Base-by-base conservation (phyloP, 2,329 filamentous ascomycete species). In the Hymenotorrendiella dingleyae region DNA sequence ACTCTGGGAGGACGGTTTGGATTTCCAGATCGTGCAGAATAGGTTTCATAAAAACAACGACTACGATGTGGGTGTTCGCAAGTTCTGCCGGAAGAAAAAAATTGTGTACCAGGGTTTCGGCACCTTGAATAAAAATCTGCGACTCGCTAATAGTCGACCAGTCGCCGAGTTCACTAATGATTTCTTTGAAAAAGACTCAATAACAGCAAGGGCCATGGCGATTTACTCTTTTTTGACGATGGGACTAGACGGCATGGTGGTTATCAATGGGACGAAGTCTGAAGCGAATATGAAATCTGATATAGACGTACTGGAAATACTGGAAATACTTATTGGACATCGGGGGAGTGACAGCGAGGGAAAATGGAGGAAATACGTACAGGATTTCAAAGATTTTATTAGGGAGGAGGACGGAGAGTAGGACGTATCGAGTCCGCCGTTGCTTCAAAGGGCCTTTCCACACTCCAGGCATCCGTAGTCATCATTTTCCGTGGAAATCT, bases 21-120 rank as follows among this genome's bases (percentile, higher is more conserved):
- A 34, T n/a, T 10, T 10, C 10, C 11, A 34, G 20, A 22, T 89
- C 2, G 80, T 90, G 4, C 86, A 93, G 64, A 91, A 93, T 57
- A 74, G 84, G 2, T 87, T 93, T 63, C 76, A 82, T 56, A 62
- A 66, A 2, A 63, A 66, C 2, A 83, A 78, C 0, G 57, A 60
- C 2, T 84, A 75, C 53, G 86, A 90, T 49, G 64, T 67, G 0
- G 64, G 67, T 1, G 62, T 90, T 12, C 74, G 85, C 17, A 63
- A 66, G 0, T 77, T 75, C 56, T 81, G 77, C 54, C 59, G 56
- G 4, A 64, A 73, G 27, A 64, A 73, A 10, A 62, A 61, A 1
- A 74, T 82, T 36, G 60, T 71, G 17, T 81, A 78, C 47, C 73
- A 81, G 54, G 70, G 68, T 32, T 80, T 80, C 58, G 80, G 77